These are phyloP conservation scores for Pythium vanterpoolii DNA, from an alignment of 352 stramenopile genomes.

Conservation along the genomic window DNA sequence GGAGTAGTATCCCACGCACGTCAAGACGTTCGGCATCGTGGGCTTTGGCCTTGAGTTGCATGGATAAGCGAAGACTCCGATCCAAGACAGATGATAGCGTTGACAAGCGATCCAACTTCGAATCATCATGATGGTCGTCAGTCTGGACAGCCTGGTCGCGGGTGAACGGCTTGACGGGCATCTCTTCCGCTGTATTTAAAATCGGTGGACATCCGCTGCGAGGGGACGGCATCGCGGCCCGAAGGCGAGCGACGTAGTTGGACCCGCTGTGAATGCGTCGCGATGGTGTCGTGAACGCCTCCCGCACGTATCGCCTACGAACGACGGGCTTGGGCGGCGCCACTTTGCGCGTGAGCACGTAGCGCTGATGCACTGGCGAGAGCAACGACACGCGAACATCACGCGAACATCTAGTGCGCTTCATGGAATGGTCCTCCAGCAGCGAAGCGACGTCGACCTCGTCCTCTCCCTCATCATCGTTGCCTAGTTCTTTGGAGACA, in stretches of 20 bases:
- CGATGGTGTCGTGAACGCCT: slow-evolving; percentile 15
- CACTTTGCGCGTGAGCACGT: background rate
- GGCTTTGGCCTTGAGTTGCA: slow-evolving; percentile 38
- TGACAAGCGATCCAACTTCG: background rate
- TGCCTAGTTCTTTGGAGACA: background rate
- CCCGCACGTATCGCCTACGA: slow-evolving; percentile 12
- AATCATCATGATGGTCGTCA: background rate
- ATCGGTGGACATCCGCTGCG: background rate
- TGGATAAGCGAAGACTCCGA: slow-evolving; percentile 31
- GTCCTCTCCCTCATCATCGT: background rate
- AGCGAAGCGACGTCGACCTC: slow-evolving; percentile 5
- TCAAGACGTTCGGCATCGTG: slow-evolving; percentile 39
- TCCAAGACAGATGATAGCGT: slow-evolving; percentile 34
- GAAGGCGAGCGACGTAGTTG: slow-evolving; percentile 14
- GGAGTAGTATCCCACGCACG: slow-evolving; percentile 23
- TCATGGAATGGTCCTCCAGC: background rate
- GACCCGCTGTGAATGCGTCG: slow-evolving; percentile 1
- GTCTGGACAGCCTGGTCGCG: slow-evolving; percentile 7
- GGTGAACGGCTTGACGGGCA: slow-evolving; percentile 15
- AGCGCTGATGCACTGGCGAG: slow-evolving; percentile 27
- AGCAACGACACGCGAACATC: slow-evolving; percentile 38
- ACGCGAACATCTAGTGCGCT: slow-evolving; percentile 2
- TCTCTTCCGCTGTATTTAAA: background rate
- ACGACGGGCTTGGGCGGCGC: background rate
- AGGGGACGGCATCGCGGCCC: slow-evolving; percentile 12